Evolutionary conservation across 2,329 filamentous ascomycete species (phyloP), one percentile per base, ranked within the genome.

Genomic region (Colletotrichum eremochloae): DNA sequence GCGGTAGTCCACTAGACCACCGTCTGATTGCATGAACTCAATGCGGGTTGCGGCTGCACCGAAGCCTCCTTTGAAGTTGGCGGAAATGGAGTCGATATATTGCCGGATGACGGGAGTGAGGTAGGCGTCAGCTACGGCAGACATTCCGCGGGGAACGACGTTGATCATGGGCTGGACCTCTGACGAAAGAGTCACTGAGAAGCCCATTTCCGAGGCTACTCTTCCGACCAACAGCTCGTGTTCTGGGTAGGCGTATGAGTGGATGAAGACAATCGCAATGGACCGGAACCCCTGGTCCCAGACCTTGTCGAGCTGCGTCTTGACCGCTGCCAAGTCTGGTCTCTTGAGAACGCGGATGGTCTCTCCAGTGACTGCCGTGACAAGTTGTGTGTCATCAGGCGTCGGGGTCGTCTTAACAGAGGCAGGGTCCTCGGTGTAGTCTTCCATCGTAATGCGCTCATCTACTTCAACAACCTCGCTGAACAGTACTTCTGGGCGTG

Each of bases 401-500:
- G 75, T 71, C 5, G 80, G 76, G 20, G 84, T 79, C 2, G 85
- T 85, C 2, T 87, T 80, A 0, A 89, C 89, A 0, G 76, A 74
- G 52, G 88, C 84, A 0, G 92, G 92, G 70, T 94, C 91, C 77
- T 94, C 92, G 0, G 91, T 90, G 74, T 93, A 94, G 74, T 93
- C 91, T 75, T 94, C 92, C 60, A 94, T 81, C 0, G 92, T 94
- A 5, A 94, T 90, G 44, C 92, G 85, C 82, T 94, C 92, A 65
- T 93, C 90, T n/a, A 94, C 87, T 80, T 94, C 92, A 2, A 94
- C 83, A 0, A 94, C 92, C 44, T 83, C 87, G 75, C 92, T 89
- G 77, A 94, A 94, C 3, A 94, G 84, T 12, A 92, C 89, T 61
- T 92, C 90, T 0, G 92, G 90, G 66, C 92, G 90, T 64, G 86